phyloP scores from a whole-genome alignment of 129 eudicot genomes.

The Cynara cardunculus region DNA sequence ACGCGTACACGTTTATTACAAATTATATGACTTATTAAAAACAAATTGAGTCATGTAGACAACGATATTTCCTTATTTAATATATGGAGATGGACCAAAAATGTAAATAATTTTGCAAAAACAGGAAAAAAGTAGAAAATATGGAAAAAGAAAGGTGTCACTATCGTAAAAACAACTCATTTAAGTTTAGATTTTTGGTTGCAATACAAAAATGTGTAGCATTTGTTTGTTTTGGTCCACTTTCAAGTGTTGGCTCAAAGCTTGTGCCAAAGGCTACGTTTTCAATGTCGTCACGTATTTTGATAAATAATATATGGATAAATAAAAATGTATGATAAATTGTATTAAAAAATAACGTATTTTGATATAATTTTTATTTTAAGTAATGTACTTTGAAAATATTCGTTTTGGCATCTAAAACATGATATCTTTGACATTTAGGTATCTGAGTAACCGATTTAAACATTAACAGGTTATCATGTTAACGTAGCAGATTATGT shows the following conservation, averaged over 20 bases:
- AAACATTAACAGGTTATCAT: no score
- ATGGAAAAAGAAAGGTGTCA: slow-evolving; percentile 7
- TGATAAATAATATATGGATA: no score
- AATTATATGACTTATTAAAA: slow-evolving; percentile 13
- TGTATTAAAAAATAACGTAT: no score
- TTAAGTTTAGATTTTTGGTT: neutral
- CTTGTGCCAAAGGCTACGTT: slow-evolving; percentile 19
- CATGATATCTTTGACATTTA: no score
- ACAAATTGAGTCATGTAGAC: slow-evolving; percentile 16
- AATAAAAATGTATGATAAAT: no score
- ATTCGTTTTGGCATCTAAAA: no score
- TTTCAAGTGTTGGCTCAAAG: slow-evolving; percentile 11
- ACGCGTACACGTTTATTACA: slow-evolving; percentile 23
- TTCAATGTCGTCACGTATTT: neutral
- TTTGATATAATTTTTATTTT: no score
- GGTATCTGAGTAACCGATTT: no score
- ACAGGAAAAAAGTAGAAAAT: neutral
- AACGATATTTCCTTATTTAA: slow-evolving; percentile 13
- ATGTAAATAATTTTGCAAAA: slow-evolving; percentile 6
- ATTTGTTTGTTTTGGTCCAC: slow-evolving; percentile 6
- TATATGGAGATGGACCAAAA: slow-evolving; percentile 6
- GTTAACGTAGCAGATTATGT: no score
- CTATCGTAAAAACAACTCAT: slow-evolving; percentile 5
- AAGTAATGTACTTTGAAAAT: no score
- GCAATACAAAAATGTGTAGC: slow-evolving; percentile 6